Evolutionary conservation across 2,329 filamentous ascomycete genomes (phyloP).

Genomic region (Fusarium scirpi): DNA sequence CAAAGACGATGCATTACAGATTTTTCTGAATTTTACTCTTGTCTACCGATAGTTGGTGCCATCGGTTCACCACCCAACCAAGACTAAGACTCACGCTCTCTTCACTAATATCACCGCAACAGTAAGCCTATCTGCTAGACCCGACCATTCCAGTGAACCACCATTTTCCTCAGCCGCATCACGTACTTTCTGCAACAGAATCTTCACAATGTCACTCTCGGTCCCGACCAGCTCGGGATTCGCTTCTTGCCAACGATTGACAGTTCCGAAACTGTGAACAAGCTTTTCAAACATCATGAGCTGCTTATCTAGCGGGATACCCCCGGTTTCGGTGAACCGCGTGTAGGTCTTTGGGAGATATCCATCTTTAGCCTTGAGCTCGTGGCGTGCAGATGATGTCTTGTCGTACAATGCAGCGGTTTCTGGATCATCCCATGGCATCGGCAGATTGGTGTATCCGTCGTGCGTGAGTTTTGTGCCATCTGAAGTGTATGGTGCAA

Average conservation of each 20-base stretch:
- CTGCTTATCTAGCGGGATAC: rapidly evolving
- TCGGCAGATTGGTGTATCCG: conserved; percentile 4
- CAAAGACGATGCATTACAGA: not conserved
- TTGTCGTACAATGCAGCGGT: not conserved
- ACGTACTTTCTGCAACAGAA: not conserved
- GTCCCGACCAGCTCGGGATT: not conserved
- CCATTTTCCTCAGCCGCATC: not conserved
- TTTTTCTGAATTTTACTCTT: not conserved
- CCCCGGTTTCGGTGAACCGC: rapidly evolving
- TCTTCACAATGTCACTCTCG: not conserved
- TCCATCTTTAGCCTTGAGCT: not conserved
- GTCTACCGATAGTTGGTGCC: not conserved
- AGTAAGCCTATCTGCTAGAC: not conserved
- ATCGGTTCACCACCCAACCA: not conserved
- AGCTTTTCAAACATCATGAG: conserved; percentile 3
- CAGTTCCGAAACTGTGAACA: not conserved
- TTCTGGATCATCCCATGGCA: conserved; percentile 9
- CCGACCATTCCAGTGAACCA: not conserved
- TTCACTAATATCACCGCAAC: conserved; percentile 5
- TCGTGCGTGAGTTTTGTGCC: not conserved
- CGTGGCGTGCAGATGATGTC: not conserved
- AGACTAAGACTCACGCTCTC: not conserved
- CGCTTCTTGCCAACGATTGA: conserved; percentile 8
- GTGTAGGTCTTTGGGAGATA: rapidly evolving
- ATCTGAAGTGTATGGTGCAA: not conserved